phyloP scores from a whole-genome alignment of 2,329 filamentous ascomycete species.

The Aspergillus luchuensis region DNA sequence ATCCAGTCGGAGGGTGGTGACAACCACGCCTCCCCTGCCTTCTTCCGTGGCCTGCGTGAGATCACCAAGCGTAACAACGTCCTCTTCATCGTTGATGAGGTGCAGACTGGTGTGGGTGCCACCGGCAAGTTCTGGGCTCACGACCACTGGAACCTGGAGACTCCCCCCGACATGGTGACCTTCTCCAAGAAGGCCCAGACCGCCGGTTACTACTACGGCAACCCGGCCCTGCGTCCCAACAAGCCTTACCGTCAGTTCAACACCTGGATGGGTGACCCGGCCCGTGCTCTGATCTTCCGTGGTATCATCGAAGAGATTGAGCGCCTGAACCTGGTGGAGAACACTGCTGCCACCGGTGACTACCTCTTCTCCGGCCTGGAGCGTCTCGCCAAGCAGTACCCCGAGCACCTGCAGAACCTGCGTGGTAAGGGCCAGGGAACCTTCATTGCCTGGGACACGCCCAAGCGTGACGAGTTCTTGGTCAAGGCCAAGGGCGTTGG shows the following conservation, averaged over 20 bases:
- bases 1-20: slow-evolving; percentile 93
- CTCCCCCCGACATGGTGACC: slow-evolving; percentile 88
- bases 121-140: slow-evolving; percentile 97
- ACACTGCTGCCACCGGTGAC: slow-evolving; percentile 75
- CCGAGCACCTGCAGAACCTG: slow-evolving; percentile 77
- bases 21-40: slow-evolving; percentile 85
- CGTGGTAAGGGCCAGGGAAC: slow-evolving; percentile 86
- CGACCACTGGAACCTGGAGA: slow-evolving; percentile 83
- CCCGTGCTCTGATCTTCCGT: slow-evolving; percentile 80
- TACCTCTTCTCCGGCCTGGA: slow-evolving; percentile 75
- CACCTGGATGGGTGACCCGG: slow-evolving; percentile 95
- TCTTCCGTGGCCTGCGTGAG: slow-evolving; percentile 81
- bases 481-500: slow-evolving; percentile 76
- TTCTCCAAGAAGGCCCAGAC: slow-evolving; percentile 96
- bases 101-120: slow-evolving; percentile 89
- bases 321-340: slow-evolving; percentile 71
- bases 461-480: slow-evolving; percentile 76
- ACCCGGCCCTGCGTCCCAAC: slow-evolving; percentile 78
- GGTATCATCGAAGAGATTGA: slow-evolving; percentile 82
- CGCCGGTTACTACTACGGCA: slow-evolving; percentile 87
- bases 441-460: slow-evolving; percentile 89
- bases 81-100: slow-evolving; percentile 89
- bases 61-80: slow-evolving; percentile 69
- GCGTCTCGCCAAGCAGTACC: slow-evolving; percentile 68
- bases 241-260: slow-evolving; percentile 96